phyloP scores from a whole-genome alignment of 2,329 filamentous ascomycete genomes.

The Alternaria conjuncta region DNA sequence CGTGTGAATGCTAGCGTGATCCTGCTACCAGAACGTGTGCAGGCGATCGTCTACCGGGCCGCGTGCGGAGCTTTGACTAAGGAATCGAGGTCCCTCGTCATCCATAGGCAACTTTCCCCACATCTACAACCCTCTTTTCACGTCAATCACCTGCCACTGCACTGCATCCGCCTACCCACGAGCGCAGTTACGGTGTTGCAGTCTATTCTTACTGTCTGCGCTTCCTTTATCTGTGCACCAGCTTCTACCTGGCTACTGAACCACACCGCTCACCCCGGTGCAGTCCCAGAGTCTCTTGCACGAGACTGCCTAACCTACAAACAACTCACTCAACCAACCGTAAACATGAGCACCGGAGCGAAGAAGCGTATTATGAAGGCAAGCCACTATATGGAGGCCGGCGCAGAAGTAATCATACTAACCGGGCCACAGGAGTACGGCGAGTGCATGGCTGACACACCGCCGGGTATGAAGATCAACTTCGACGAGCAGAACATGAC shows the following conservation, averaged over 20 bases:
- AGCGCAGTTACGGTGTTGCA: conserved; percentile 3
- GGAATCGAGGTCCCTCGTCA: conserved; percentile 16
- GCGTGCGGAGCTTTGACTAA: conserved; percentile 22
- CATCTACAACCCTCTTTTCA: conserved; percentile 15
- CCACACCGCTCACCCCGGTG: not conserved
- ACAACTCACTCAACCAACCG: conserved; percentile 2
- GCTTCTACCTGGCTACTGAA: not conserved
- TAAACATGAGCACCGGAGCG: conserved; percentile 45
- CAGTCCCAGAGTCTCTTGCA: conserved; percentile 9
- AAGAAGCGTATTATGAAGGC: conserved; percentile 58
- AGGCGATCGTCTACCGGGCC: conserved; percentile 11
- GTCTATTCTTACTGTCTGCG: not conserved
- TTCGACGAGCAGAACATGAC: conserved; percentile 69
- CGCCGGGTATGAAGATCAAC: conserved; percentile 49
- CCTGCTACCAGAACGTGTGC: conserved; percentile 5
- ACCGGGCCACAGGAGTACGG: conserved; percentile 40
- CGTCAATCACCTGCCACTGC: conserved; percentile 7
- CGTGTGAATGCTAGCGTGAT: conserved; percentile 5
- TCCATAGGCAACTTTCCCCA: conserved; percentile 19
- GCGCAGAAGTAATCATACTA: conserved; percentile 8
- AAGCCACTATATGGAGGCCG: conserved; percentile 11
- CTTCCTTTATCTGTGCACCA: not conserved
- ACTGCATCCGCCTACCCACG: not conserved
- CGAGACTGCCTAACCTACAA: conserved; percentile 5
- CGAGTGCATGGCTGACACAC: conserved; percentile 46